Base-by-base conservation (phyloP, 805 yeast species). In the Candida railenensis region DNA sequence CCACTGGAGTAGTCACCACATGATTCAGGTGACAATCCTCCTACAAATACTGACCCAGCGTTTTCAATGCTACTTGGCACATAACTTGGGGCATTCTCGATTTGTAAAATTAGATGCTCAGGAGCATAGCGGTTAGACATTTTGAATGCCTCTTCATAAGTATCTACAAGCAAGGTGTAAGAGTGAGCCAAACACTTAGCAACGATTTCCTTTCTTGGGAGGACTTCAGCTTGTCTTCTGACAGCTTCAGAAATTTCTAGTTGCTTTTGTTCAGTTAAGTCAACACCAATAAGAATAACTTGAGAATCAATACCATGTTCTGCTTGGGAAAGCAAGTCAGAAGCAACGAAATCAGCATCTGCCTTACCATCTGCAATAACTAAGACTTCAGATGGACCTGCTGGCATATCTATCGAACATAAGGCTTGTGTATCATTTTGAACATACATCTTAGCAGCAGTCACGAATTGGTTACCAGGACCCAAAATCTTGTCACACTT, bases 241-340 rank as follows among this genome's bases (percentile, higher is more conserved):
- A 94, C 86, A 33, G 96, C 96, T 16, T 78, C 80, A 59, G 94
- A 96, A 53, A 94, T 81, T 43, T 77, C 83, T 22, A 67, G 73
- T 42, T 91, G 66, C 62, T 89, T 83, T 38, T 66, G 66, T 8
- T 74, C 71, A 8, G 80, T 70, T 69, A 92, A 76, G 40, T 73
- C 83, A 30, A 92, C 89, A 51, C 97, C 96, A 50, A 92, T 76
- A 60, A 94, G 77, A 47, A 94, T 87, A 30, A 94, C 99, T 75
- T 94, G 99, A 4, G 99, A 94, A 67, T 94, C 99, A 48, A 91
- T 80, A 54, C 99, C 99, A 65, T 94, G 99, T 73, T 94, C 99
- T 22, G 99, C 99, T 72, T 94, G 99, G 0, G 98, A 91, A 48
- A 94, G 76, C 62, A 94, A 77, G 66, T 94, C 99, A 53, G 90